phyloP scores from a whole-genome alignment of 2,329 filamentous ascomycete genomes.

The Gliomastix tumulicola region DNA sequence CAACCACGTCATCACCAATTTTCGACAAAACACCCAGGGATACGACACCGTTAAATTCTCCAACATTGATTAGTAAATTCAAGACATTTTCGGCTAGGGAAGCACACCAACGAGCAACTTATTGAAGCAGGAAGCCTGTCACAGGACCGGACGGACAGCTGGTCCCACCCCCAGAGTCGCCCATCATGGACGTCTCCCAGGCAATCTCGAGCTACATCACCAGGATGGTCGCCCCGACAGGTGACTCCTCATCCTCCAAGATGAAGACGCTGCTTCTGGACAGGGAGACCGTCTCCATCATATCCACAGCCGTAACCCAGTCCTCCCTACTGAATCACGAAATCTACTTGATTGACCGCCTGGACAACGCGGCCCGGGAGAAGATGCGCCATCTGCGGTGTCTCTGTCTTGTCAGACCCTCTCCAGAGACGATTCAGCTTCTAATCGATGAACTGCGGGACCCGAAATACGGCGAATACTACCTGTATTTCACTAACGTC shows the following conservation, averaged over 20 bases:
- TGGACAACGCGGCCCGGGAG: conserved; percentile 84
- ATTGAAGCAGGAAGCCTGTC: no score
- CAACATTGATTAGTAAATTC: no score
- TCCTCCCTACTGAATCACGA: conserved; percentile 92
- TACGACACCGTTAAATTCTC: no score
- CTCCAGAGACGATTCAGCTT: conserved; percentile 84
- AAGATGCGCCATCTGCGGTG: conserved; percentile 98
- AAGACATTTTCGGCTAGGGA: no score
- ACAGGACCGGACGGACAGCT: no score
- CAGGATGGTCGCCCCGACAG: conserved; percentile 75
- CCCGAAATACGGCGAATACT: conserved; percentile 95
- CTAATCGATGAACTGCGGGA: conserved; percentile 94
- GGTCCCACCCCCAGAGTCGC: conserved; percentile 1
- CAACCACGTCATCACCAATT: no score
- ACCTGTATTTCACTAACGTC: conserved; percentile 96
- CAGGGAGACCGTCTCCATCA: conserved; percentile 85
- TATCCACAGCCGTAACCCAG: conserved; percentile 93
- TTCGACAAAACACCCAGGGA: no score
- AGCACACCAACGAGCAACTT: no score
- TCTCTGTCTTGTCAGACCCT: conserved; percentile 87
- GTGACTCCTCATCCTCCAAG: conserved; percentile 74
- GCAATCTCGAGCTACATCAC: conserved; percentile 91
- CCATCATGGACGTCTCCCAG: conserved; percentile 84
- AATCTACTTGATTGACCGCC: conserved; percentile 92
- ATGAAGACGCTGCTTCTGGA: conserved; percentile 98